These are phyloP conservation scores for Melaleuca alternifolia DNA, from an alignment of 345 rosid species.

Conservation along the genomic window DNA sequence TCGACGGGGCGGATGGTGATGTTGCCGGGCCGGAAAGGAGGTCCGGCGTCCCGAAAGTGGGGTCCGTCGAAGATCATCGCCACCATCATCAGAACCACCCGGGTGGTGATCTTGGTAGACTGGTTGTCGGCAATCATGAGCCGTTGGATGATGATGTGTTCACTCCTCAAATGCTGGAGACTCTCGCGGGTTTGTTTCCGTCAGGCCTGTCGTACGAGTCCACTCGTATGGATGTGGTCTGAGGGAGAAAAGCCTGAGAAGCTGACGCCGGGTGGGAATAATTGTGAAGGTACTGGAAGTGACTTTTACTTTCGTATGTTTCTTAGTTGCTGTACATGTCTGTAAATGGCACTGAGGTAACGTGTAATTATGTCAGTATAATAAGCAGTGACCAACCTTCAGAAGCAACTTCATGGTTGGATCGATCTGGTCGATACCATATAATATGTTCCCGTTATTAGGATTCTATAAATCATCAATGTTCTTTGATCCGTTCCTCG, in stretches of 20 bases:
- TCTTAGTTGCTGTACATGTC: neutral
- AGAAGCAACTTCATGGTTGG: neutral
- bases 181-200: conserved; percentile 6
- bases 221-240: neutral
- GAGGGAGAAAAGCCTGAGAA: neutral
- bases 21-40: neutral
- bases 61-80: neutral
- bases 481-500: neutral
- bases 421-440: neutral
- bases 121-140: neutral
- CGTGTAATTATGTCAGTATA: neutral
- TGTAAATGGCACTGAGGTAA: neutral
- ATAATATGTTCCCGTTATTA: neutral
- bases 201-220: conserved; percentile 4
- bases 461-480: neutral
- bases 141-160: conserved; percentile 19
- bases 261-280: neutral
- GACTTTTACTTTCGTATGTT: neutral
- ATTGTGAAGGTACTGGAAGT: neutral
- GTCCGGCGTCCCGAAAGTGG: neutral
- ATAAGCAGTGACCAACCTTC: neutral
- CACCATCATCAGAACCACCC: neutral
- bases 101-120: neutral
- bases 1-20: neutral
- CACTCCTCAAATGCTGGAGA: conserved; percentile 20